Conservation (phyloP, 176 grass and related monocot genomes). For the Melocanna baccifera region DNA sequence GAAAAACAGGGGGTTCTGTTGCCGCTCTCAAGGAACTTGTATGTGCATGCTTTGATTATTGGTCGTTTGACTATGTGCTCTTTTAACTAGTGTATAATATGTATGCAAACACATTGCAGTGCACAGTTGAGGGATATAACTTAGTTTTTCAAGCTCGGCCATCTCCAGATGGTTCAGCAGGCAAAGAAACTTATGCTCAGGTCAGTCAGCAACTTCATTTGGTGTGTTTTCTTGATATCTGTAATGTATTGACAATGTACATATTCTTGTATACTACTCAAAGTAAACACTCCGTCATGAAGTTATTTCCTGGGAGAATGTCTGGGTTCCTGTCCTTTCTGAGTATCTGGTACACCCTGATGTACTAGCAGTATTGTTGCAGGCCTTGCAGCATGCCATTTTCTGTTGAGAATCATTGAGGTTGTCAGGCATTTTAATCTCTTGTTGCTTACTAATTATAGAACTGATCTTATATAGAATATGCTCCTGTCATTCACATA, state of each 20-base stretch:
- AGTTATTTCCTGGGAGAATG: neutral
- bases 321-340: neutral
- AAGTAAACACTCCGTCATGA: neutral
- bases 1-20: constrained; percentile 50
- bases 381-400: neutral
- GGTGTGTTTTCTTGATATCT: constrained; percentile 23
- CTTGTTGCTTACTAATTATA: neutral
- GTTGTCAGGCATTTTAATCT: neutral
- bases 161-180: constrained; percentile 44
- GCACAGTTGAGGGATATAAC: constrained; percentile 73
- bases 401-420: neutral
- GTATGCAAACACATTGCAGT: constrained; percentile 47
- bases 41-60: constrained; percentile 33
- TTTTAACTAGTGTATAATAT: constrained; percentile 24
- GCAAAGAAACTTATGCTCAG: constrained; percentile 63
- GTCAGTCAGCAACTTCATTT: constrained; percentile 37
- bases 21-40: constrained; percentile 89
- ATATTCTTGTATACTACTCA: neutral
- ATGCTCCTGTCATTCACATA: neutral
- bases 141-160: constrained; percentile 64
- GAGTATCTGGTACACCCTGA: neutral
- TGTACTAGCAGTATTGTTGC: constrained; percentile 4
- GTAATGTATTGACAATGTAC: constrained; percentile 2
- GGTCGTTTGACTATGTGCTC: constrained; percentile 1
- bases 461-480: neutral